Evolutionary conservation across 2,329 filamentous ascomycete species (phyloP), one percentile per base, ranked within the genome.

Genomic region (Fusarium sp.): DNA sequence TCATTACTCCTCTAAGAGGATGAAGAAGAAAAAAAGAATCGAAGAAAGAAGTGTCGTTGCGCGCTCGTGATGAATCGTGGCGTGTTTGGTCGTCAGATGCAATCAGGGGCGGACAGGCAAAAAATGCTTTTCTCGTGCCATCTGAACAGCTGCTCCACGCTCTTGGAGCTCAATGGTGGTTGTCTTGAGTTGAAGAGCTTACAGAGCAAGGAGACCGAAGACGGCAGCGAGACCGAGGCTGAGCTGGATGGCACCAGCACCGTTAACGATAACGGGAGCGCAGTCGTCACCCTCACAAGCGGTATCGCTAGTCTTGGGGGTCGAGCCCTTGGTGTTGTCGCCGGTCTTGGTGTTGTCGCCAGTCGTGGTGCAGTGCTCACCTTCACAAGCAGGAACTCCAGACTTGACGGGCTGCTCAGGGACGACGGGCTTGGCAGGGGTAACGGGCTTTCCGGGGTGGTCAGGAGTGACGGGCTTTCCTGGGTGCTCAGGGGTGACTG

Each of bases 161-260:
- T 53, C 49, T 36, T 56, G 29, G 31, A 56, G 51, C 33, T 56
- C 31, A 17, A 33, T 2, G n/a, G 51, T 56, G 31, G 14, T 56
- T 56, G 20, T 65, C 61, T 53, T 31, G 46, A n/a, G 20, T 55
- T 16, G 31, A 65, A 22, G 17, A 62, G 58, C 63, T 80, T 80
- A 83, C 76, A 83, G 70, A 38, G 78, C 78, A 29, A 81, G 36
- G 66, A 77, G 69, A 53, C 77, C 78, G 46, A 80, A 67, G 44
- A 77, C 58, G 22, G 72, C 76, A 49, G 69, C 76, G 17, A 78
- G 62, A 17, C 76, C 75, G 27, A 78, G 57, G 66, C 76, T 90
- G 67, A 78, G 36, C 67, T 76, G 59, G 53, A 78, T 55, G 20
- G 72, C 70, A 51, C 69, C 75, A 36, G 77, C 75, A 42, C 77